These are phyloP conservation scores for Pleoardoris graminearum DNA, from an alignment of 2,329 filamentous ascomycete genomes.

Conservation along the genomic window DNA sequence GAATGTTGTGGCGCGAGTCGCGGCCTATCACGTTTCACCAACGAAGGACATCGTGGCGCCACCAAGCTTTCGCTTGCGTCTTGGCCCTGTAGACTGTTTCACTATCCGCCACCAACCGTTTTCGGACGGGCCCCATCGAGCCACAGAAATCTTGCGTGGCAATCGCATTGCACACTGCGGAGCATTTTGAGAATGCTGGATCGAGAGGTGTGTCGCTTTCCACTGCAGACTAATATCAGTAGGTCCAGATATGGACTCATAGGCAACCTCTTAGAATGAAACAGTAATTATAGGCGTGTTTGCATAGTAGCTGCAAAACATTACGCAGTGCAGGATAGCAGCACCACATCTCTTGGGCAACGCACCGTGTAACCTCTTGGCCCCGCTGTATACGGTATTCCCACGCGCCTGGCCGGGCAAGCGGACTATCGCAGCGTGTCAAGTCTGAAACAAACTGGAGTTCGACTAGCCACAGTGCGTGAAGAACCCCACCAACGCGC, in stretches of 20 bases:
- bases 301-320: background rate
- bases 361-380: no score
- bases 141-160: background rate
- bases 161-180: no score
- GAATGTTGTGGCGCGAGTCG: slow-evolving; percentile 5
- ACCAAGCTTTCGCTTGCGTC: slow-evolving; percentile 22
- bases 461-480: background rate
- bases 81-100: slow-evolving; percentile 27
- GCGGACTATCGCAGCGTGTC: background rate
- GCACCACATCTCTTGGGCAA: no score
- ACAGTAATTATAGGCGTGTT: background rate
- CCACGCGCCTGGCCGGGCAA: background rate
- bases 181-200: no score
- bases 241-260: no score
- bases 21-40: slow-evolving; percentile 31
- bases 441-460: background rate
- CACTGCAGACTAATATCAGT: no score
- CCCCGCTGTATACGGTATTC: no score
- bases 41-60: slow-evolving; percentile 13
- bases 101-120: slow-evolving; percentile 5
- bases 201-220: no score
- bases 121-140: background rate
- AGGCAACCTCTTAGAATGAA: background rate
- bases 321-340: background rate
- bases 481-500: background rate